Percentiles rank a stretch among this genome's conserved stretches.
These are phyloP conservation scores for Scenedesmus sp. DNA, from an alignment of 163 green algal species.

Conservation along the genomic window DNA sequence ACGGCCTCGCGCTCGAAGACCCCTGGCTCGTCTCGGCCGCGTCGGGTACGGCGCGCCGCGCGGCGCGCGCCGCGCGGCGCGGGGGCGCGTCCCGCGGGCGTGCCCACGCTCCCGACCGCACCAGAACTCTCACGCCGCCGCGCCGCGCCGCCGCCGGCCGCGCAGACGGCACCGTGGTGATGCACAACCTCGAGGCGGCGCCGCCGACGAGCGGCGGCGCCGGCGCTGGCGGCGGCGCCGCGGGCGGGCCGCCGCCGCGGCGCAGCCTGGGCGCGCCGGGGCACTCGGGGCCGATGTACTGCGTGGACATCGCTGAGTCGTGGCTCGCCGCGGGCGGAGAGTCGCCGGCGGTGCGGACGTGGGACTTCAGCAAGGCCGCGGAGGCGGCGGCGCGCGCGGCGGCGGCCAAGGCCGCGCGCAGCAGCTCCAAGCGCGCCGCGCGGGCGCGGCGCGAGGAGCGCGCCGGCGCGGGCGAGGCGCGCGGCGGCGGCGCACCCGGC, in stretches of 20 bases:
- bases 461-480: not conserved
- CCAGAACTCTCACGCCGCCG: too few relatives aligned
- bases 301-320: slow-evolving; percentile 56
- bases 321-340: slow-evolving; percentile 56
- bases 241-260: not conserved
- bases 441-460: slow-evolving; percentile 2
- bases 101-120: too few relatives aligned
- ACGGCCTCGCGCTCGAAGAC: slow-evolving; percentile 60
- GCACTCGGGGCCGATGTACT: slow-evolving; percentile 40
- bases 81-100: too few relatives aligned
- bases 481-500: not conserved
- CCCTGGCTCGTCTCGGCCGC: slow-evolving; percentile 57
- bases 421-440: slow-evolving; percentile 10
- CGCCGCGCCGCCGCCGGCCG: too few relatives aligned
- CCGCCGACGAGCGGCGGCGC: not conserved
- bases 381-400: slow-evolving; percentile 50
- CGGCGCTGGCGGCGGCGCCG: slow-evolving; percentile 7
- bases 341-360: slow-evolving; percentile 48
- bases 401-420: slow-evolving; percentile 36
- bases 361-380: slow-evolving; percentile 58
- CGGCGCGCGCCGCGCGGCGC: too few relatives aligned
- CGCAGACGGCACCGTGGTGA: slow-evolving; percentile 40
- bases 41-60: too few relatives aligned
- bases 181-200: slow-evolving; percentile 32
- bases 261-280: not conserved